Base-by-base conservation (phyloP, 2,329 filamentous ascomycete species). In the Colletotrichum incanum region DNA sequence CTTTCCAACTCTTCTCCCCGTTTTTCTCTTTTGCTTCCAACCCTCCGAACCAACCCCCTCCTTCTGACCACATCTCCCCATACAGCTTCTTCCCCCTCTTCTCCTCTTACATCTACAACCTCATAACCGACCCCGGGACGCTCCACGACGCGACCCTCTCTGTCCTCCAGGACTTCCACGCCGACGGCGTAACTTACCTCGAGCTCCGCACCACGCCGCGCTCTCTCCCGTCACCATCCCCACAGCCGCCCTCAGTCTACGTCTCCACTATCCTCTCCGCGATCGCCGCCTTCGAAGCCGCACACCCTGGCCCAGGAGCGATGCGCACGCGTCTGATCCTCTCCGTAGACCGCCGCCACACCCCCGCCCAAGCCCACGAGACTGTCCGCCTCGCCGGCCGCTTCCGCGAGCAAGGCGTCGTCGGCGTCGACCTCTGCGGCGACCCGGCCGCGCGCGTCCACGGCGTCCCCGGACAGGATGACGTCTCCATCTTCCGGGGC, bases 181-280 rank as follows among this genome's bases (percentile, higher is more conserved):
- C 81, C 34, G 94, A 96, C 77, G 93, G 93, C 45, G 91, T 96
- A 20, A 86, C 89, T 67, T 96, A 96, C 78, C 86, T 95, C 16
- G 94, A 97, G 79, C 88, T 96, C 31, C 90, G 94, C 54, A 96
- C 94, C 0, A 96, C 93, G 1, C 94, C 94, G 1, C 89, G 94
- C 65, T 59, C 59, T 7, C 63, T 71, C 4, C 62, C 58, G 23
- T 56, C 50, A 9, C 54, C 72, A 0, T 65, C 9, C n/a, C 59
- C 69, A 12, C 65, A 72, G 45, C 52, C 69, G 28, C 86, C 87
- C 2, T 89, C 92, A 43, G 84, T 85, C 65, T 96, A 96, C 80
- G 86, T 96, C 41, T 76, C 84, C 43, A 88, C 88, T 7, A 86
- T 96, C n/a, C 85, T 95, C 11, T 80, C 84, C n/a, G 86, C 89